Evolutionary conservation across 1,139 yeast species (phyloP).

Genomic region (Geotrichum phurueaensis): DNA sequence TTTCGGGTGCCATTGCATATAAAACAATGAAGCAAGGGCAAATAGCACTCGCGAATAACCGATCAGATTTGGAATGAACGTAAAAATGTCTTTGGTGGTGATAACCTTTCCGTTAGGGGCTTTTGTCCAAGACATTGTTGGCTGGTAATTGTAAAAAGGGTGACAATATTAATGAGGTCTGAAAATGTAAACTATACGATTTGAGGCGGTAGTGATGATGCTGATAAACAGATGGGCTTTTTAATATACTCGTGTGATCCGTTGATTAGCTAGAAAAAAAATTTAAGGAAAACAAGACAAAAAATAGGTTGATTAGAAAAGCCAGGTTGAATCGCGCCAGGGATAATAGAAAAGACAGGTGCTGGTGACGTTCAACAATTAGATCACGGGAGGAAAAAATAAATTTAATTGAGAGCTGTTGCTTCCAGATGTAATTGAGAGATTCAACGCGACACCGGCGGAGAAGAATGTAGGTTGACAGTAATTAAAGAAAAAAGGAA

Average conservation of each 20-base stretch:
- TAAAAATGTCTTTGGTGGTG: conserved; percentile 50
- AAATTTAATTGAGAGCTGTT: not conserved
- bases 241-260: not conserved
- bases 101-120: conserved; percentile 20
- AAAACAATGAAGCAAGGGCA: conserved; percentile 68
- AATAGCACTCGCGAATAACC: conserved; percentile 81
- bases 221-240: not conserved
- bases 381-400: not conserved
- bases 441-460: not conserved
- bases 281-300: not conserved
- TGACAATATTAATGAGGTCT: not conserved
- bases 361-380: not conserved
- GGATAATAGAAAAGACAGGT: not conserved
- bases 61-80: conserved; percentile 84
- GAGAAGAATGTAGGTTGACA: not conserved
- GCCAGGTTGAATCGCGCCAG: not conserved
- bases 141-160: not conserved
- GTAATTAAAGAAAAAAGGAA: not conserved
- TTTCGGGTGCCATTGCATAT: conserved; percentile 80
- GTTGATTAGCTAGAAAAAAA: not conserved
- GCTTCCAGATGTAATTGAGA: not conserved
- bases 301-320: not conserved
- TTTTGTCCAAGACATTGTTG: conserved; percentile 16
- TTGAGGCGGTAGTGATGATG: not conserved
- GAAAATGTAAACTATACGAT: not conserved